phyloP scores from a whole-genome alignment of 1,284 basidiomycete species.

The Albatrellus sp. region DNA sequence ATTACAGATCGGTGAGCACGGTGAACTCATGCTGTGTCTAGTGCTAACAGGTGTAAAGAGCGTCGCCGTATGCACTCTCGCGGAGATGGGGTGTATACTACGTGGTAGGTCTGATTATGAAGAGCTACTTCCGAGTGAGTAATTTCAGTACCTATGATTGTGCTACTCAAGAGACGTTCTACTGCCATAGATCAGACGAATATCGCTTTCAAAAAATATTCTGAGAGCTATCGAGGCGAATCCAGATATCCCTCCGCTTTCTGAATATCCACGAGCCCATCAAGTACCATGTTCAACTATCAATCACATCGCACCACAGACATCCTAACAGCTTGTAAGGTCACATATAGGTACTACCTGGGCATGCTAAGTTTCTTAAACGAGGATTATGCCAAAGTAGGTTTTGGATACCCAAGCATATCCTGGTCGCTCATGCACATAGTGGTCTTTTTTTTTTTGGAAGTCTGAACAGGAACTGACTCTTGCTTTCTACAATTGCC shows the following conservation, averaged over 20 bases:
- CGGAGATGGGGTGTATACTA: constrained; percentile 92
- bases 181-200: constrained; percentile 63
- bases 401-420: constrained; percentile 4
- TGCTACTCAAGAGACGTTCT: background rate
- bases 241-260: constrained; percentile 70
- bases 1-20: constrained; percentile 68
- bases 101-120: constrained; percentile 84
- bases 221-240: constrained; percentile 82
- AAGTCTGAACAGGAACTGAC: constrained; percentile 77
- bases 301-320: constrained; percentile 5
- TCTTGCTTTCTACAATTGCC: constrained; percentile 74
- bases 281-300: constrained; percentile 41
- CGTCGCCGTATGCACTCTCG: constrained; percentile 61
- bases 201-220: constrained; percentile 87
- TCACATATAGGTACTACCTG: constrained; percentile 86
- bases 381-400: constrained; percentile 78
- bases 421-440: background rate
- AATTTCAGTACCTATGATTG: background rate
- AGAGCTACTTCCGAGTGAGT: constrained; percentile 87
- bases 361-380: constrained; percentile 91
- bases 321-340: constrained; percentile 28
- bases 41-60: constrained; percentile 21
- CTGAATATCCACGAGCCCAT: constrained; percentile 71
- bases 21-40: no score
- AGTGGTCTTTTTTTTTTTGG: no score